Base-by-base conservation (phyloP, 2,329 filamentous ascomycete species). In the Fusarium haematococcum region DNA sequence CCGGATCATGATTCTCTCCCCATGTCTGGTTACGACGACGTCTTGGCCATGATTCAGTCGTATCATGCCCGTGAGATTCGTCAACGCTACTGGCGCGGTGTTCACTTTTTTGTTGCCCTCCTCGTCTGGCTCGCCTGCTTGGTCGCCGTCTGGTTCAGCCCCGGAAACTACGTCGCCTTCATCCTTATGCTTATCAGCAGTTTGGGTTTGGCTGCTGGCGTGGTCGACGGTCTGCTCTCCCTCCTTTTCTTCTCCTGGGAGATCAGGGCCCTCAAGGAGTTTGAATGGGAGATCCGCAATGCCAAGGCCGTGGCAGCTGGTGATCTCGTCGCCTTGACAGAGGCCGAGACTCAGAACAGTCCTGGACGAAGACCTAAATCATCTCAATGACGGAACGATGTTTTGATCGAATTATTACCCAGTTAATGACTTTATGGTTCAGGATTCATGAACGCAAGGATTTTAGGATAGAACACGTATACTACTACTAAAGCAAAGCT, bases 281-380 rank as follows among this genome's bases (percentile, higher is more conserved):
- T 98, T 84, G 91, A 97, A 81, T 98, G 95, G 93, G 97, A 99
- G 83, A 92, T 98, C 30, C 86, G 85, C 60, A 95, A 93, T 80
- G 92, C 92, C 14, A 91, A 85, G 72, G 83, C 85, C 0, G 79
- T 83, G 6, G 83, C 84, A 25, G 80, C 78, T 5, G 83, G 82
- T 25, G 76, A 79, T 58, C 59, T 75, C 16, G 68, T 69, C 30
- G 73, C 77, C 20, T 59, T 78, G 37, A 69, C 63, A 27, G 77
- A 79, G 13, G 60, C 65, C 5, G 71, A 75, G n/a, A 45, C 35
- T 16, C 69, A 69, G 27, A 62, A 61, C 8, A 70, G 69, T 32
- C 52, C 69, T 25, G 60, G 62, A 13, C 69, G 52, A 57, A 72
- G 67, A 32, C 52, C 73, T 9, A 75, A 73, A 62, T 71, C 71